Percentiles rank a stretch among this genome's conserved stretches.
These are phyloP conservation scores for Pleoardoris graminearum DNA, from an alignment of 2,329 filamentous ascomycete genomes.

Conservation along the genomic window DNA sequence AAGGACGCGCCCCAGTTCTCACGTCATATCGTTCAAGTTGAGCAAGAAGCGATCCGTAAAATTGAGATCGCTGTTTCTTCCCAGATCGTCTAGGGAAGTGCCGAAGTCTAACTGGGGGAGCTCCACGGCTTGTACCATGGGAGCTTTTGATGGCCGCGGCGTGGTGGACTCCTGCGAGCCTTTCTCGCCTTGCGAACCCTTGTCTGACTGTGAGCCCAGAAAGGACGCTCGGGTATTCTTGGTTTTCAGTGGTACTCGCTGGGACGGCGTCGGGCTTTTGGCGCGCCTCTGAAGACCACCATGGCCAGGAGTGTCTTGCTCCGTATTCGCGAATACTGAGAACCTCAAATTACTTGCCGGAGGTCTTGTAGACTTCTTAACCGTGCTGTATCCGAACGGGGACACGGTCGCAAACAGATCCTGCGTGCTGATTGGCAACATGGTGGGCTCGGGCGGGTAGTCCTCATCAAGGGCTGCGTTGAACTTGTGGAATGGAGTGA, in stretches of 20 bases:
- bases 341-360: constrained; percentile 29
- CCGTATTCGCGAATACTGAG: constrained; percentile 22
- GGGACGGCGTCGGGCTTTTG: constrained; percentile 28
- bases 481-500: constrained; percentile 38
- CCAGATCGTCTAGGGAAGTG: constrained; percentile 28
- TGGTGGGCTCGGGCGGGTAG: constrained; percentile 15
- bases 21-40: constrained; percentile 22
- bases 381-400: constrained; percentile 47
- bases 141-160: constrained; percentile 10
- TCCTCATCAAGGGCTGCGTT: constrained; percentile 25
- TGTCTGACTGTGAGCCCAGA: constrained; percentile 24
- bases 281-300: constrained; percentile 10
- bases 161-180: constrained; percentile 23
- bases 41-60: constrained; percentile 35
- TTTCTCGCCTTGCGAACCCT: constrained; percentile 31
- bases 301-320: constrained; percentile 4
- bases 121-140: constrained; percentile 17
- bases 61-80: constrained; percentile 24
- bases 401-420: constrained; percentile 49
- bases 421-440: constrained; percentile 47
- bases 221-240: constrained; percentile 26
- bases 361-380: constrained; percentile 35
- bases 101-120: constrained; percentile 27
- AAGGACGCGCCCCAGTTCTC: background rate
- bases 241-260: constrained; percentile 33